Base-by-base conservation (phyloP, 2,329 filamentous ascomycete genomes). In the Penicillium sp. region DNA sequence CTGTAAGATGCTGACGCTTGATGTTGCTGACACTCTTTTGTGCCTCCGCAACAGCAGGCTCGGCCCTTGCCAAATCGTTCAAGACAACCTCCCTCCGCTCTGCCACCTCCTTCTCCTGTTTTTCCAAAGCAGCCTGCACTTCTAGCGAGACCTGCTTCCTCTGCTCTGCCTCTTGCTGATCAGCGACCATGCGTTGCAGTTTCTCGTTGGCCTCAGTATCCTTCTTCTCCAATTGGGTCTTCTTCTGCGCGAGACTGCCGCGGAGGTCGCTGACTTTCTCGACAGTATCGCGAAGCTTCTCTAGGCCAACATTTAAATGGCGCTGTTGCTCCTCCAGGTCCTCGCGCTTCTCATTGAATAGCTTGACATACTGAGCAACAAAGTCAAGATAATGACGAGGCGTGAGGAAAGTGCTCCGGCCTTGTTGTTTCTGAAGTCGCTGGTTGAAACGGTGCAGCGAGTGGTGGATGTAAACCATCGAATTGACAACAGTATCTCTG, bases 401-500 rank as follows among this genome's bases (percentile, higher is more conserved):
- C 10, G 95, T 99, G 51, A 99, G 84, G 78, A 89, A 97, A 0
- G 94, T 97, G 28, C 88, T 83, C 74, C 89, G 91, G 72, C 90
- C 91, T 75, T 97, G 94, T 70, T 97, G 94, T 70, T 90, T 94
- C 58, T 88, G 83, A 23, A 99, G 79, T 65, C 90, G 92, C 61
- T 83, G 79, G 68, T 99, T 99, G 81, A 96, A 95, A 46, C 84
- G 82, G 57, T 93, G 90, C 45, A 99, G 78, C 2, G 94, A 99
- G 75, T 97, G 91, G 69, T 99, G 94, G 18, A 99, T 93, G 67
- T 96, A 95, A 2, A 99, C 95, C 94, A 99, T 99, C 0, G 92
- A 89, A 70, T 99, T 99, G 72, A 99, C 84, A 43, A 99, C 86
- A 3, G 92, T 85, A 71, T 96, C 91, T 58, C 94, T 86, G 71